Percentiles rank a stretch among this genome's conserved stretches.
phyloP scores from a whole-genome alignment of 208 protist genomes.

The Trypanosoma vivax region DNA sequence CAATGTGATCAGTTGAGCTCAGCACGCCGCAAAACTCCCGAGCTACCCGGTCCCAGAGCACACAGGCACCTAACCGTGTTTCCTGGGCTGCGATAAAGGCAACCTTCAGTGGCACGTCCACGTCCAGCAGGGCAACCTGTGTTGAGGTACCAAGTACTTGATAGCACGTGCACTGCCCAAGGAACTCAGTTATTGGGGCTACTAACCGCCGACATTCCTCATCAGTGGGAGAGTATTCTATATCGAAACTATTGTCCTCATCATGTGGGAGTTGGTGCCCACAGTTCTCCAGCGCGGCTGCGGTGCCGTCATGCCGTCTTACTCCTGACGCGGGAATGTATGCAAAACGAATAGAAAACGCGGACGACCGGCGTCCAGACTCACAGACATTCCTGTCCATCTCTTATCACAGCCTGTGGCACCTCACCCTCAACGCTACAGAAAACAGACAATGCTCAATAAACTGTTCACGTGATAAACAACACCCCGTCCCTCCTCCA shows the following conservation, averaged over 20 bases:
- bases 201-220: slow-evolving; percentile 56
- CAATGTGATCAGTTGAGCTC: slow-evolving; percentile 83
- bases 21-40: slow-evolving; percentile 65
- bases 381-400: too few species aligned
- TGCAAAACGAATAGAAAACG: too few species aligned
- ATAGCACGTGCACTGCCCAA: slow-evolving; percentile 76
- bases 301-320: too few species aligned
- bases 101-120: slow-evolving; percentile 56
- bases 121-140: slow-evolving; percentile 82
- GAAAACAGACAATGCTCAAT: too few species aligned
- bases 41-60: slow-evolving; percentile 64
- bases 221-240: slow-evolving; percentile 44
- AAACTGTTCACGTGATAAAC: too few species aligned
- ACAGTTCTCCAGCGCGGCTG: too few species aligned
- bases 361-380: too few species aligned
- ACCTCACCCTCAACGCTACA: too few species aligned
- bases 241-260: slow-evolving; percentile 24
- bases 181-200: slow-evolving; percentile 51
- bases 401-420: too few species aligned
- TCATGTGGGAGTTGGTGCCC: slow-evolving; percentile 1
- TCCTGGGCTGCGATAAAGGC: slow-evolving; percentile 88
- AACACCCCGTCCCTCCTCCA: too few species aligned
- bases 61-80: slow-evolving; percentile 68
- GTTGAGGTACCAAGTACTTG: slow-evolving; percentile 79
- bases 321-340: too few species aligned